A percentile compares a stretch with the other conserved stretches of the same genome.
Conservation (phyloP, 2,329 filamentous ascomycete species). For the Ophiostoma pallidulum region DNA sequence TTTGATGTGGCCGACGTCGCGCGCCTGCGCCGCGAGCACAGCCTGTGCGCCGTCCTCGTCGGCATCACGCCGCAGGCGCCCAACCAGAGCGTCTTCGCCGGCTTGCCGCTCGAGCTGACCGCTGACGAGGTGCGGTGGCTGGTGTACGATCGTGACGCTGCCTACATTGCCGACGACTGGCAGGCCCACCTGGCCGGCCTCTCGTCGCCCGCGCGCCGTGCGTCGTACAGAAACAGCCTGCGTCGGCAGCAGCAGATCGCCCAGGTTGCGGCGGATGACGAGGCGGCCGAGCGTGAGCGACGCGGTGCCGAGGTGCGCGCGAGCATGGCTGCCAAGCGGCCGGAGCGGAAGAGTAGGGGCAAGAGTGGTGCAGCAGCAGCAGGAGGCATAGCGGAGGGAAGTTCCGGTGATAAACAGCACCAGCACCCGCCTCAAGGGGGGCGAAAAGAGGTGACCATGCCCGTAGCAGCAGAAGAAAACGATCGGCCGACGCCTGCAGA, state of each 20-base stretch:
- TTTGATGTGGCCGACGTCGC: slow-evolving; percentile 79
- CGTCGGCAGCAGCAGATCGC: slow-evolving; percentile 33
- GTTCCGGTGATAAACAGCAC: no score
- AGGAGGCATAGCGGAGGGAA: no score
- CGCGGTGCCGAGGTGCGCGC: slow-evolving; percentile 16
- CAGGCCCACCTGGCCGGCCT: slow-evolving; percentile 59
- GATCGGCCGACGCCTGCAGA: no score
- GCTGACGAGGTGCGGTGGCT: slow-evolving; percentile 80
- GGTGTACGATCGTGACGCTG: slow-evolving; percentile 65
- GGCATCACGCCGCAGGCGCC: slow-evolving; percentile 86
- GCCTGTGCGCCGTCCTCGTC: slow-evolving; percentile 76
- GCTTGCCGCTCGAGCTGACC: slow-evolving; percentile 80
- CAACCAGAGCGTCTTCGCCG: slow-evolving; percentile 89
- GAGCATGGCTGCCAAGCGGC: slow-evolving; percentile 2
- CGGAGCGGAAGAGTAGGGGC: background rate
- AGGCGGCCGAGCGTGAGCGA: slow-evolving; percentile 26
- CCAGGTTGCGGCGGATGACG: slow-evolving; percentile 29
- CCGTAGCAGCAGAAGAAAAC: slow-evolving; percentile 1
- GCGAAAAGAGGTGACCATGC: background rate
- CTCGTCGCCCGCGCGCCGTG: slow-evolving; percentile 40
- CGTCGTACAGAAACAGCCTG: slow-evolving; percentile 52
- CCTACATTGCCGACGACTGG: slow-evolving; percentile 76
- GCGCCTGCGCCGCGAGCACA: slow-evolving; percentile 66
- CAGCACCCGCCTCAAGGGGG: no score
- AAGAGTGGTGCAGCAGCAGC: background rate